Evolutionary conservation across 2,329 filamentous ascomycete genomes (phyloP), one percentile per base, ranked within the genome.

Genomic region (Ceratocystis huliohia): DNA sequence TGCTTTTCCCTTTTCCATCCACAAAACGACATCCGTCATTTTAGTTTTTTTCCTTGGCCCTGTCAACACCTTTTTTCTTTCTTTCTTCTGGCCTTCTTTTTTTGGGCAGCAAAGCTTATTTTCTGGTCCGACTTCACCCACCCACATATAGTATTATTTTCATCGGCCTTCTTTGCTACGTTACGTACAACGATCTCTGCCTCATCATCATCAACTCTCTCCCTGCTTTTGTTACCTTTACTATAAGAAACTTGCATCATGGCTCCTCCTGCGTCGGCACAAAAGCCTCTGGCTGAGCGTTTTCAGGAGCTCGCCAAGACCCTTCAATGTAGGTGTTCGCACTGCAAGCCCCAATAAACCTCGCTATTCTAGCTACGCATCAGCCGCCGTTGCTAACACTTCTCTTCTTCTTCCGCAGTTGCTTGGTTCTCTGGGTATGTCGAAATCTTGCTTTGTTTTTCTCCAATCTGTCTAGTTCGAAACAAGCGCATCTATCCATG

Each of bases 261-360:
- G 69, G 65, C 69, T 57, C 64, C 89, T 77, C 87, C 88, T 76
- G 87, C 88, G 70, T 79, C 87, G 68, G 79, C 88, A 67, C 82
- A 79, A 72, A 76, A 88, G 76, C 86, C 90, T 75, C 80, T 94
- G 73, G 78, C 80, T 73, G 86, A 94, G 79, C 84, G 91, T 74
- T 79, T 96, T 68, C 77, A 90, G 72, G 81, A 84, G 71, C 82
- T 97, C 71, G 91, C 88, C 71, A 86, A 96, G 77, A 97, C 92
- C 59, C 81, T 97, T 71, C 94, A 97, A 81, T 99, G 93, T 88
- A 85, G 76, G 79, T 85, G 75, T 75, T 61, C 45, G 56, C 44
- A 45, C 37, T 56, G 28, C 22, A 53, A 30, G 3, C 17, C 46
- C 33, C n/a, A 20, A 25, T 22, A 44, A 28, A 10, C 22, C 3